phyloP scores from a whole-genome alignment of 2,329 filamentous ascomycete species.

The Diaporthe vexans region DNA sequence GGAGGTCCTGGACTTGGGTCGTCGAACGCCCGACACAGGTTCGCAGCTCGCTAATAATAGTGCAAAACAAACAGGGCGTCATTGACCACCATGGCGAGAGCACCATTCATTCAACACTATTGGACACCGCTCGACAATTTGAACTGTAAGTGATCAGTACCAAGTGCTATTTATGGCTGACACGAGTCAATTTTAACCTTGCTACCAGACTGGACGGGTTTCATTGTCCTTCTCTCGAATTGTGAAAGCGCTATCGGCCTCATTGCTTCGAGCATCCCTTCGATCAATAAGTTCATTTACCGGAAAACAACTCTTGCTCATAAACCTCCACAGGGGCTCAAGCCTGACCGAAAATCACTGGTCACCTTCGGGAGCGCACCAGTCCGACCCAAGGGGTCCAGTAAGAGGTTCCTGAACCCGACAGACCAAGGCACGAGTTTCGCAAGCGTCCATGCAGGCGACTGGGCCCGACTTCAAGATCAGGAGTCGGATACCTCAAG shows the following conservation, averaged over 20 bases:
- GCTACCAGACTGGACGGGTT: slow-evolving; percentile 45
- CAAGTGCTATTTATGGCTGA: background rate
- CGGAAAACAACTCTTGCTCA: slow-evolving; percentile 4
- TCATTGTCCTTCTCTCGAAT: slow-evolving; percentile 45
- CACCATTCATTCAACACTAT: slow-evolving; percentile 45
- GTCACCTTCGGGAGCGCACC: slow-evolving; percentile 34
- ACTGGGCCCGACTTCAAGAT: slow-evolving; percentile 30
- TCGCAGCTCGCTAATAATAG: slow-evolving; percentile 20
- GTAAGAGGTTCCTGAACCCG: slow-evolving; percentile 27
- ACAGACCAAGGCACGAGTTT: slow-evolving; percentile 36
- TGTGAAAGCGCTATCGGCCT: slow-evolving; percentile 43
- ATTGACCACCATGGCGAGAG: slow-evolving; percentile 45
- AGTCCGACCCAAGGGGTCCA: slow-evolving; percentile 18
- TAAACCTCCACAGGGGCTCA: background rate
- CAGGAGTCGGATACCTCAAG: slow-evolving; percentile 30
- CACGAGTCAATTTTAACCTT: background rate
- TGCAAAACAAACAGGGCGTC: slow-evolving; percentile 42
- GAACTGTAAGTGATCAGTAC: slow-evolving; percentile 41
- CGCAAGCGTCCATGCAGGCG: slow-evolving; percentile 22
- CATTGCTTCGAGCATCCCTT: slow-evolving; percentile 38
- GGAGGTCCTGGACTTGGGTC: background rate
- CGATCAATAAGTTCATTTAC: slow-evolving; percentile 35
- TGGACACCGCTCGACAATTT: slow-evolving; percentile 44
- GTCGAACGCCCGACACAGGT: too few species aligned
- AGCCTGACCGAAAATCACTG: slow-evolving; percentile 10